Percentiles rank a stretch among this genome's conserved stretches.
Evolutionary conservation across 257 asterid genomes (phyloP).

Genomic region (Coffea eugenioides): DNA sequence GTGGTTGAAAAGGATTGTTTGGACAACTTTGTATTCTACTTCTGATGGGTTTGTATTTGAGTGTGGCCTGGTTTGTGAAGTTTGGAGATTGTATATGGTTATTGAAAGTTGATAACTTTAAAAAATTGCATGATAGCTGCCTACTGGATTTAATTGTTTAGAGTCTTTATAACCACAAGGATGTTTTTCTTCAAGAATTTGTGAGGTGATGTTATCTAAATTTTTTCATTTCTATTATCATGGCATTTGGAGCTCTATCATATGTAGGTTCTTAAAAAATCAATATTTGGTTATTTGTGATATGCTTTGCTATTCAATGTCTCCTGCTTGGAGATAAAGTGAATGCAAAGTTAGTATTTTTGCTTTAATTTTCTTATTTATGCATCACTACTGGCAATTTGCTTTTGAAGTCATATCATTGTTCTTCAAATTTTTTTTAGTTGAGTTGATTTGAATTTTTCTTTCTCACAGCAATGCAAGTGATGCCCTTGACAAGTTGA

Average conservation of each 20-base stretch:
- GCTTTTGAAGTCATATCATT: not conserved
- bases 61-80: not conserved
- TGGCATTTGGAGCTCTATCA: not conserved
- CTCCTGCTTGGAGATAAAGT: not conserved
- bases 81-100: not conserved
- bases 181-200: constrained; percentile 95
- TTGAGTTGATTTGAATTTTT: constrained; percentile 11
- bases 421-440: not conserved
- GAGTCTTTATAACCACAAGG: constrained; percentile 97
- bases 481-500: constrained; percentile 96
- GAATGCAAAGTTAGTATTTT: no score
- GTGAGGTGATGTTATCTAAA: constrained; percentile 59
- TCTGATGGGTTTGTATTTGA: not conserved
- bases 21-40: not conserved
- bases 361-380: not conserved
- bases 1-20: constrained; percentile 62
- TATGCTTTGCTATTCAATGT: not conserved
- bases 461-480: constrained; percentile 81
- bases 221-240: not conserved
- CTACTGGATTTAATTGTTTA: constrained; percentile 92
- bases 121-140: constrained; percentile 73
- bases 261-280: not conserved
- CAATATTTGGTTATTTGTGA: not conserved
- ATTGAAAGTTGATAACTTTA: constrained; percentile 4
- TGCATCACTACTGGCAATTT: not conserved